Conservation (phyloP, 2,329 filamentous ascomycete genomes). For the Alternaria brassicicola region DNA sequence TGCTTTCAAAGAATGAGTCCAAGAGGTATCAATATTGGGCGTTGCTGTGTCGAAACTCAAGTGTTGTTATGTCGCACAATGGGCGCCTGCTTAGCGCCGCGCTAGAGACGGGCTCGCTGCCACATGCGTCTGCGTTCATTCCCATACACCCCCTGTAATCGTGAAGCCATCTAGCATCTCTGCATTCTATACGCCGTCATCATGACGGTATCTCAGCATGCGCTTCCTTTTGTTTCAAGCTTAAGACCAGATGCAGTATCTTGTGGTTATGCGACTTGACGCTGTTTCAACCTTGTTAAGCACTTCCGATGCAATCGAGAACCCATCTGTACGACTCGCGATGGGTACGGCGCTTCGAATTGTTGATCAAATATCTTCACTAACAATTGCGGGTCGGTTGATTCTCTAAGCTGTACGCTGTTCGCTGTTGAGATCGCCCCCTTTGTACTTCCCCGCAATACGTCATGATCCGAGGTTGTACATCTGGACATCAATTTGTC, state of each 20-base stretch:
- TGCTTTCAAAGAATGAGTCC: background rate
- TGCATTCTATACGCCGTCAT: background rate
- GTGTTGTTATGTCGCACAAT: background rate
- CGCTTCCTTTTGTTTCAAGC: background rate
- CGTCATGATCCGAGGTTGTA: slow-evolving; percentile 25
- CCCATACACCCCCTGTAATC: background rate
- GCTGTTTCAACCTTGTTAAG: background rate
- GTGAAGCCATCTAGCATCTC: fast-evolving
- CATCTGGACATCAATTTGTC: background rate
- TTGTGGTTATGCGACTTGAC: background rate
- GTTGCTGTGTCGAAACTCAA: background rate
- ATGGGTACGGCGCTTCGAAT: background rate
- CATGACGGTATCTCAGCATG: background rate
- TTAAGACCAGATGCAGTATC: no score
- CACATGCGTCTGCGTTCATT: background rate
- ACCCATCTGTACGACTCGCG: background rate
- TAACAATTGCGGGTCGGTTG: background rate
- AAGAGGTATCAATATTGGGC: background rate
- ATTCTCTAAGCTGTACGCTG: background rate
- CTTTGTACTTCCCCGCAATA: slow-evolving; percentile 20
- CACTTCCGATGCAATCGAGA: background rate
- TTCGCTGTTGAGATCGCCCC: background rate
- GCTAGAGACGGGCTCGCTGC: background rate
- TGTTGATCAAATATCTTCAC: background rate
- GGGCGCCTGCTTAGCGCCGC: background rate